A percentile compares a stretch with the other conserved stretches of the same genome.
phyloP scores from a whole-genome alignment of 1,284 basidiomycete genomes.

The Pyrrhoderma noxium region DNA sequence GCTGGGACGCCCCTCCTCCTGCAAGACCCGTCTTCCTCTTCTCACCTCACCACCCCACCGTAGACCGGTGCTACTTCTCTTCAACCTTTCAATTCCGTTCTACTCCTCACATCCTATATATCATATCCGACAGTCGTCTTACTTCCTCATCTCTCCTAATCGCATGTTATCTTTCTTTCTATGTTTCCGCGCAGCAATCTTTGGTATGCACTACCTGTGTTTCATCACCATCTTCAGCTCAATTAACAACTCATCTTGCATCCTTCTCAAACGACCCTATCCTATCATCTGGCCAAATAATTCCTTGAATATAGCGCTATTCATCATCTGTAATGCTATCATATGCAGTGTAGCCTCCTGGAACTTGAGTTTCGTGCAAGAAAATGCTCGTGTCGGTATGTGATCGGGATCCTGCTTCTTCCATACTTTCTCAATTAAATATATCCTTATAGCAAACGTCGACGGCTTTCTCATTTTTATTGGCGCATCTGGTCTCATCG shows the following conservation, averaged over 20 bases:
- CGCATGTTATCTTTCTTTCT: constrained; percentile 29
- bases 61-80: constrained; percentile 27
- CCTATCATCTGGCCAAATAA: too few relatives aligned
- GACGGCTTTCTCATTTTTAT: constrained; percentile 57
- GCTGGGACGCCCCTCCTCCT: background rate
- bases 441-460: constrained; percentile 28
- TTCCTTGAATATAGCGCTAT: constrained; percentile 39
- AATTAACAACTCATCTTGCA: too few relatives aligned
- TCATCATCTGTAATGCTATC: constrained; percentile 58
- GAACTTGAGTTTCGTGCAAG: constrained; percentile 49
- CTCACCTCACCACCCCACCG: constrained; percentile 21
- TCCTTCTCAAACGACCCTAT: too few relatives aligned
- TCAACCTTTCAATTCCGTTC: constrained; percentile 5
- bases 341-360: constrained; percentile 60
- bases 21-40: background rate
- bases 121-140: background rate
- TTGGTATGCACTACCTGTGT: constrained; percentile 31
- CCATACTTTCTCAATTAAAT: background rate
- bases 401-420: constrained; percentile 8
- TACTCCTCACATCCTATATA: background rate
- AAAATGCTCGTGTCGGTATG: constrained; percentile 30
- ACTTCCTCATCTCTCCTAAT: background rate
- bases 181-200: constrained; percentile 23
- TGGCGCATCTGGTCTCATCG: constrained; percentile 49
- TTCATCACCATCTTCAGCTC: too few relatives aligned